Evolutionary conservation across 2,329 filamentous ascomycete species (phyloP).

Genomic region (Penicillium occitanis): DNA sequence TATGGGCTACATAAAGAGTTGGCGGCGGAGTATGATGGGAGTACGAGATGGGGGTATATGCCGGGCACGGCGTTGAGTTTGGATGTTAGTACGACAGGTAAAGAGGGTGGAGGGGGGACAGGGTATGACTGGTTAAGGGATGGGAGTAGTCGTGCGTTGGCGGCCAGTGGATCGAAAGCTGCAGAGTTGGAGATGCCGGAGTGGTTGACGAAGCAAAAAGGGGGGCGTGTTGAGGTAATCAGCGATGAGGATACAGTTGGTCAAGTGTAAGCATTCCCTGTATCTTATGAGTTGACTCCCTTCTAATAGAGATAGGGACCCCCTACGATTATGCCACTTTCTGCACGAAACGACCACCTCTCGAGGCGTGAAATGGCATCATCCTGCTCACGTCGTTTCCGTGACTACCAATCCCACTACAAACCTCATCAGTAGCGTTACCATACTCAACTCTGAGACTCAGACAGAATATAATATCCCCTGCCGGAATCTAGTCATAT

Average conservation of each 20-base stretch:
- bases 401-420: conserved; percentile 51
- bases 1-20: conserved; percentile 68
- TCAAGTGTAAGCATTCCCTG: conserved; percentile 57
- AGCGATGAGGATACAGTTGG: conserved; percentile 61
- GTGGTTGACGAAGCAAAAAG: conserved; percentile 60
- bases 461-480: conserved; percentile 45
- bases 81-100: conserved; percentile 39
- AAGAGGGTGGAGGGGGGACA: conserved; percentile 32
- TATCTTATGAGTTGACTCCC: background rate
- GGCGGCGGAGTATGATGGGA: conserved; percentile 60
- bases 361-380: conserved; percentile 64
- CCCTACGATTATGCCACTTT: conserved; percentile 64
- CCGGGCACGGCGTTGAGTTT: conserved; percentile 61
- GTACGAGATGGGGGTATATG: conserved; percentile 59
- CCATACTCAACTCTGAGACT: conserved; percentile 46
- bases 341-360: conserved; percentile 59
- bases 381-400: conserved; percentile 60
- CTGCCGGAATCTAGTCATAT: conserved; percentile 65
- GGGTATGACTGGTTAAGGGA: conserved; percentile 66
- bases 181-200: conserved; percentile 43
- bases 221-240: conserved; percentile 61
- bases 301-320: conserved; percentile 53
- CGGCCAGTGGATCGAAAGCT: conserved; percentile 43
- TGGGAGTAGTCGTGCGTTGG: conserved; percentile 63
- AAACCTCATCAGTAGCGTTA: conserved; percentile 54